These are phyloP conservation scores for Conringia planisiliqua DNA, from an alignment of 345 rosid genomes.

Conservation along the genomic window DNA sequence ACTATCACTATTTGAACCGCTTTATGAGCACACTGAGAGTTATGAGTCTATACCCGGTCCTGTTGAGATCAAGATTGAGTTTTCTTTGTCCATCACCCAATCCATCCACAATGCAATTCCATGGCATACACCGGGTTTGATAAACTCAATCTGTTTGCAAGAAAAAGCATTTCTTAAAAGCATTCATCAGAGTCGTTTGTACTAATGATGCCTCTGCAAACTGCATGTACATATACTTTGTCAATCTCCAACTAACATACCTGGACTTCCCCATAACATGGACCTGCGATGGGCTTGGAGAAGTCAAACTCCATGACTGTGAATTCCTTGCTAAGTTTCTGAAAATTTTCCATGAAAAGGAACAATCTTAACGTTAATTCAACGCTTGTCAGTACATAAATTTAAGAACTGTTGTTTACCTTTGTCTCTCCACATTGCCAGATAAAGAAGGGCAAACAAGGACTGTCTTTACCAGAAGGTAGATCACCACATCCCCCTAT, in stretches of 20 bases:
- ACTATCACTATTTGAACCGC: not conserved
- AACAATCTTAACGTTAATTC: not conserved
- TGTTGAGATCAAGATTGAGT: slow-evolving; percentile 50
- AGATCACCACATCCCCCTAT: slow-evolving; percentile 81
- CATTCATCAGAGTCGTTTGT: not conserved
- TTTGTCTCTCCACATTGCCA: slow-evolving; percentile 89
- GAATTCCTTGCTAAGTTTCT: slow-evolving; percentile 69
- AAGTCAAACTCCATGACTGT: slow-evolving; percentile 75
- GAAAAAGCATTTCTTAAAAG: not conserved
- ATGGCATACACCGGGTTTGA: slow-evolving; percentile 65
- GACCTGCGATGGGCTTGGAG: slow-evolving; percentile 53
- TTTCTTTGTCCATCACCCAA: slow-evolving; percentile 75
- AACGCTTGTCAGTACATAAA: not conserved
- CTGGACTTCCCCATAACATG: slow-evolving; percentile 59
- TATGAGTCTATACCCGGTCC: slow-evolving; percentile 60
- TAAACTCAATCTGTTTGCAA: slow-evolving; percentile 58
- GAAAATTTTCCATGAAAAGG: slow-evolving; percentile 15
- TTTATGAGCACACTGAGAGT: not conserved
- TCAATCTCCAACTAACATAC: slow-evolving; percentile 34
- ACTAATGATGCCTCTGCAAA: not conserved
- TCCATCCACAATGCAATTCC: slow-evolving; percentile 91
- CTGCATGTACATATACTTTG: not conserved
- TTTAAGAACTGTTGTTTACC: slow-evolving; percentile 40
- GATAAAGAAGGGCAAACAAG: slow-evolving; percentile 64
- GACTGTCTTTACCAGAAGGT: slow-evolving; percentile 55